These are phyloP conservation scores for Echium plantagineum DNA, from an alignment of 257 asterid genomes.

Conservation along the genomic window DNA sequence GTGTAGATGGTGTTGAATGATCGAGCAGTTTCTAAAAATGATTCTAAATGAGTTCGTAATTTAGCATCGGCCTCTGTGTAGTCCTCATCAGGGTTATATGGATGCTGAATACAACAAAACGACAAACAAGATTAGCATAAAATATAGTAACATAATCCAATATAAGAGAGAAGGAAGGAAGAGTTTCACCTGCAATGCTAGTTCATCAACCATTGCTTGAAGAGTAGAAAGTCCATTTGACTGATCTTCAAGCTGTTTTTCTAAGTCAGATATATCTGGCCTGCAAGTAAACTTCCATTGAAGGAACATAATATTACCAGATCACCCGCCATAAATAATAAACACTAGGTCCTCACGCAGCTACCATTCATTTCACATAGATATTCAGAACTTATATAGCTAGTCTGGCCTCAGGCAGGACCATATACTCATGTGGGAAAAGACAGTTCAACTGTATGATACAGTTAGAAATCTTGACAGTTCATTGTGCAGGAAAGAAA, in stretches of 20 bases:
- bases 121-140: background rate
- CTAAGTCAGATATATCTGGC: conserved; percentile 95
- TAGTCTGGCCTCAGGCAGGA: background rate
- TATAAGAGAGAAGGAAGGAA: too few species aligned
- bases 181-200: conserved; percentile 73
- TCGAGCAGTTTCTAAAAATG: conserved; percentile 91
- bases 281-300: conserved; percentile 48
- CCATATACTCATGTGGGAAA: too few species aligned
- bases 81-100: conserved; percentile 69
- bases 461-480: background rate
- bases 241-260: conserved; percentile 88
- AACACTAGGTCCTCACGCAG: background rate
- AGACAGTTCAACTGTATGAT: too few species aligned
- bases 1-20: conserved; percentile 87
- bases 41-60: conserved; percentile 79
- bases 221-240: conserved; percentile 80
- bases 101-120: conserved; percentile 15
- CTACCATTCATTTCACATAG: background rate
- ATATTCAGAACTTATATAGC: background rate
- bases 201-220: conserved; percentile 94
- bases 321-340: background rate
- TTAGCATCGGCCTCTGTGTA: conserved; percentile 71
- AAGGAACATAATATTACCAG: conserved; percentile 18
- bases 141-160: too few species aligned
- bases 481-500: background rate